These are phyloP conservation scores for Fusarium torulosum DNA, from an alignment of 2,329 filamentous ascomycete species.

Conservation along the genomic window DNA sequence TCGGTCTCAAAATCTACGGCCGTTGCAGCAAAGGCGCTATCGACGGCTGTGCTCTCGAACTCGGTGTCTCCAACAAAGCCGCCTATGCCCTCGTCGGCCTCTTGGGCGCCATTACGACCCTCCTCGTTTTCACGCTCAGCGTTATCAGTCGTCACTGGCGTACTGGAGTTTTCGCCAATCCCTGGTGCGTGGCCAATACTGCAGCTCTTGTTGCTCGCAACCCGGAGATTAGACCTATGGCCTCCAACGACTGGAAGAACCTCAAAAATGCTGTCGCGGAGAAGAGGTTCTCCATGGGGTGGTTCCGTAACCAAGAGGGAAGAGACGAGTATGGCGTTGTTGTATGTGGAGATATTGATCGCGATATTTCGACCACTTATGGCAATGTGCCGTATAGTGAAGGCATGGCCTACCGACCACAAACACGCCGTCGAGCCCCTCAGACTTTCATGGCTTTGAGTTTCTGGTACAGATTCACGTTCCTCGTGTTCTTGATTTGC, in stretches of 20 bases:
- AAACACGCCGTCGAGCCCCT: constrained; percentile 19
- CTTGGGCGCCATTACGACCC: constrained; percentile 12
- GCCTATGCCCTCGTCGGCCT: constrained; percentile 34
- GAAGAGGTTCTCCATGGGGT: constrained; percentile 35
- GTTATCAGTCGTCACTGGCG: constrained; percentile 39
- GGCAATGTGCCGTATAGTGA: constrained; percentile 28
- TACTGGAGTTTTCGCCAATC: constrained; percentile 43
- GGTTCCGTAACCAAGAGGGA: constrained; percentile 21
- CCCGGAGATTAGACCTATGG: constrained; percentile 31
- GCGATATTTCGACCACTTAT: constrained; percentile 6
- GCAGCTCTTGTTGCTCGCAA: constrained; percentile 41
- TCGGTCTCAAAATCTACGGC: constrained; percentile 43
- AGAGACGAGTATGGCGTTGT: constrained; percentile 40
- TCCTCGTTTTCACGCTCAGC: constrained; percentile 19
- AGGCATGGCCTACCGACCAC: constrained; percentile 16
- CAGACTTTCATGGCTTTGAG: constrained; percentile 54
- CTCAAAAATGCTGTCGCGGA: constrained; percentile 27
- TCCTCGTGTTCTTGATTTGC: constrained; percentile 51
- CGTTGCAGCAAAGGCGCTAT: constrained; percentile 31
- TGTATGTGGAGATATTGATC: constrained; percentile 7
- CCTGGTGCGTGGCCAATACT: constrained; percentile 37
- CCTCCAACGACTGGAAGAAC: constrained; percentile 29
- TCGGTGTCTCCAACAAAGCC: constrained; percentile 33
- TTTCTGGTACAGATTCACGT: constrained; percentile 51
- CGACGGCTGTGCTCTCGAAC: constrained; percentile 39